Evolutionary conservation across 805 yeast species (phyloP).

Genomic region (Alloascoidea africana): DNA sequence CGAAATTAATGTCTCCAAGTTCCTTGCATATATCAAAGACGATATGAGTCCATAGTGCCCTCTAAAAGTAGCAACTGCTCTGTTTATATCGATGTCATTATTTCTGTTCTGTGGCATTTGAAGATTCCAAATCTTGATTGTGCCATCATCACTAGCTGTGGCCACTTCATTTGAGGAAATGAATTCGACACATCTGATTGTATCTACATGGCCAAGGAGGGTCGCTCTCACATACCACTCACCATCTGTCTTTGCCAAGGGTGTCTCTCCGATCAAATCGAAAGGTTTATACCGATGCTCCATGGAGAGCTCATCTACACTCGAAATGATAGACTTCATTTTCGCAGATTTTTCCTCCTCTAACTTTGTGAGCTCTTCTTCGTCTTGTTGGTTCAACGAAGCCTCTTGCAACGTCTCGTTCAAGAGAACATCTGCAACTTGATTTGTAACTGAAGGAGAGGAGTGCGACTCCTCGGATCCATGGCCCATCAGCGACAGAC

Average conservation of each 20-base stretch:
- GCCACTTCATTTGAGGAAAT: not conserved
- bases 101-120: constrained; percentile 1
- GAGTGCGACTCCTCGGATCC: too few species aligned
- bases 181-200: not conserved
- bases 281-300: not conserved
- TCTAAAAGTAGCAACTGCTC: constrained; percentile 5
- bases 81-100: constrained; percentile 3
- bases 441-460: not conserved
- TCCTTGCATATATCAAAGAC: constrained; percentile 7
- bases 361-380: not conserved
- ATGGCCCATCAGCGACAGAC: too few species aligned
- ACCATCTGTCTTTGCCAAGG: not conserved
- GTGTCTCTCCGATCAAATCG: not conserved
- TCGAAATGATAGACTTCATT: not conserved
- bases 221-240: not conserved
- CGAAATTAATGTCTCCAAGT: constrained; percentile 8
- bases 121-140: constrained; percentile 9
- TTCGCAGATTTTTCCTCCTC: not conserved
- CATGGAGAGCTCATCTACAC: not conserved
- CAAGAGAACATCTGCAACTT: not conserved
- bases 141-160: constrained; percentile 11
- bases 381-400: not conserved
- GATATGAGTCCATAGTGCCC: constrained; percentile 10
- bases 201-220: constrained; percentile 1
- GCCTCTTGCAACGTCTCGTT: not conserved